phyloP scores from a whole-genome alignment of 371 early-diverging fungal species.

The Mucor ambiguus region DNA sequence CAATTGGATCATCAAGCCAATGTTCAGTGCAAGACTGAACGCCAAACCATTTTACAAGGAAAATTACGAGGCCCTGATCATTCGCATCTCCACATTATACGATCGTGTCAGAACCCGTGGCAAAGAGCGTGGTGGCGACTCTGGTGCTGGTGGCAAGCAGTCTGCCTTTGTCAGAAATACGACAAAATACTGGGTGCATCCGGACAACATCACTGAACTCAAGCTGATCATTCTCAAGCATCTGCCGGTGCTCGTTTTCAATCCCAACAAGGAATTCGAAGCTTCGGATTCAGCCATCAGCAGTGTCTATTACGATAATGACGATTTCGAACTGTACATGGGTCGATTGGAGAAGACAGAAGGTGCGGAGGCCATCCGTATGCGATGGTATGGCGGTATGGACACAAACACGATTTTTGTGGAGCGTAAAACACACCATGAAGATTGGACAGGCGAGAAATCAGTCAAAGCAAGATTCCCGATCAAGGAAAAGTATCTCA shows the following conservation, averaged over 20 bases:
- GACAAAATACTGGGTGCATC: constrained; percentile 98
- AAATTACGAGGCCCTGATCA: constrained; percentile 87
- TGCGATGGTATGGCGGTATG: constrained; percentile 97
- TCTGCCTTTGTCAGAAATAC: constrained; percentile 85
- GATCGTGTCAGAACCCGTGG: constrained; percentile 88
- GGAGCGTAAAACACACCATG: constrained; percentile 98
- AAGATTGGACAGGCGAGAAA: constrained; percentile 97
- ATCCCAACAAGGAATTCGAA: constrained; percentile 75
- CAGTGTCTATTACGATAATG: constrained; percentile 97
- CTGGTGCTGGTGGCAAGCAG: constrained; percentile 51
- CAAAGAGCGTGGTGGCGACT: constrained; percentile 58
- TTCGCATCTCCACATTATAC: constrained; percentile 89
- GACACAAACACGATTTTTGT: constrained; percentile 88
- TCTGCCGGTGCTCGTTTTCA: constrained; percentile 97
- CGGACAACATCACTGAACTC: constrained; percentile 97
- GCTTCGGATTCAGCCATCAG: constrained; percentile 90
- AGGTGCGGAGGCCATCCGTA: constrained; percentile 92
- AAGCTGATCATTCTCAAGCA: constrained; percentile 92
- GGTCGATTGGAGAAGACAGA: constrained; percentile 94
- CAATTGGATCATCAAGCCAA: constrained; percentile 80
- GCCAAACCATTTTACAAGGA: constrained; percentile 90
- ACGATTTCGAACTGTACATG: constrained; percentile 89
- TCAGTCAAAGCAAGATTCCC: constrained; percentile 96
- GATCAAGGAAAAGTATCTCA: constrained; percentile 94
- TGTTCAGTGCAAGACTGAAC: constrained; percentile 87